Evolutionary conservation across 192 early-diverging fungal genomes (phyloP), one percentile per base, ranked within the genome.

Genomic region (Mortierella antarctica): DNA sequence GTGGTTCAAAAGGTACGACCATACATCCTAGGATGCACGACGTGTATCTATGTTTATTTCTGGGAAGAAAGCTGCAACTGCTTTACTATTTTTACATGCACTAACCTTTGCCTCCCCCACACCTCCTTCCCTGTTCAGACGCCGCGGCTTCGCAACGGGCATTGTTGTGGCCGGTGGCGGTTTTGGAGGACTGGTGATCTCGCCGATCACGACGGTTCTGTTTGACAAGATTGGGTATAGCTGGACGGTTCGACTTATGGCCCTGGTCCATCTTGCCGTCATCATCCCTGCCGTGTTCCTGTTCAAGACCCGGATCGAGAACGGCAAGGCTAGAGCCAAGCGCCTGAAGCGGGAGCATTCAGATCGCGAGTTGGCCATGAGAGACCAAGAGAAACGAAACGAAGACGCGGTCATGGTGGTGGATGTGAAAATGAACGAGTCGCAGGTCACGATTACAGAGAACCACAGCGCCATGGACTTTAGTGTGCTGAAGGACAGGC

Each of bases 181-280:
- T 0, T 66, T 88, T 45, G 89, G 89, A 46, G 87, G 87, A 10
- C 74, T 90, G 10, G 78, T 80, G 58, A 58, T 89, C 58, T 85
- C 87, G 1, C 88, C 87, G 0, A 72, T 86, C 0, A 87, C 86
- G 7, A 78, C 83, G 23, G 72, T 67, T n/a, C 80, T 90, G 57
- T 83, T 90, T 40, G 51, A 48, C 14, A 52, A 14, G 7, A 69
- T 90, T 14, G 89, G 89, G 11, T 86, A 85, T 10, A 70, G 57
- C 40, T 88, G 87, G 89, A 82, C 89, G 5, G 84, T 90, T 12
- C 83, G 89, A n/a, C 78, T 83, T 2, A 82, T 85, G 12, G 89
- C 83, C 0, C 72, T 88, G 12, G 62, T 86, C 11, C 77, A 85
- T 7, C 70, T 87, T 55, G 89, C 46, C 0, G 65, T 87, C 31